These are phyloP conservation scores for Ophiostoma tasmaniense DNA, from an alignment of 2,329 filamentous ascomycete species.

Conservation along the genomic window DNA sequence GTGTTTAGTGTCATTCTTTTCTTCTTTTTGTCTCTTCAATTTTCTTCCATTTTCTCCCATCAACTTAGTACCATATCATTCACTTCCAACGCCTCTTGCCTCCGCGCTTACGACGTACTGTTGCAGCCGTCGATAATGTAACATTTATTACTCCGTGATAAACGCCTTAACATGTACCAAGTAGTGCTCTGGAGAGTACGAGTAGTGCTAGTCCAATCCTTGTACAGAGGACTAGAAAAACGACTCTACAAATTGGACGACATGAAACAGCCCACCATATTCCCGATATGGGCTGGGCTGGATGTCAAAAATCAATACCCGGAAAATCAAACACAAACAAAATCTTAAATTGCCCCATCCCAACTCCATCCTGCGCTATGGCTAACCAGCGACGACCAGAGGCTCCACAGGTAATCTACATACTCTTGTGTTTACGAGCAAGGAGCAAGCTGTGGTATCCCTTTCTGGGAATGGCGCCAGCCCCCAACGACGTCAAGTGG, in stretches of 20 bases:
- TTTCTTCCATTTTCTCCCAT: not conserved
- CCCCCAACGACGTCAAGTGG: not conserved
- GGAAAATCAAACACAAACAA: conserved; percentile 10
- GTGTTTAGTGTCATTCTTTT: not conserved
- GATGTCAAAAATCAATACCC: conserved; percentile 9
- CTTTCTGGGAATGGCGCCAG: conserved; percentile 1
- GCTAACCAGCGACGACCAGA: not conserved
- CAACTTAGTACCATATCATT: no score
- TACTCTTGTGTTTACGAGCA: no score
- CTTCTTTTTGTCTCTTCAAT: not conserved
- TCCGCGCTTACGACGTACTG: conserved; percentile 5
- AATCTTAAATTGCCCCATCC: conserved; percentile 7
- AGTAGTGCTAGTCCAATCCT: no score
- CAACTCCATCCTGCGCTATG: not conserved
- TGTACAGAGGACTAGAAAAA: not conserved
- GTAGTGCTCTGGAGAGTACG: not conserved
- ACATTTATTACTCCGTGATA: not conserved
- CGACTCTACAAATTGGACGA: not conserved
- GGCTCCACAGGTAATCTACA: not conserved
- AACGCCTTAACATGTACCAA: not conserved
- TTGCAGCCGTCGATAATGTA: conserved; percentile 2
- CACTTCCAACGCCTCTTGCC: not conserved
- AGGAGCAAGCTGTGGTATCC: not conserved
- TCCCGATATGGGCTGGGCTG: conserved; percentile 8
- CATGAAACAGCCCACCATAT: conserved; percentile 9